Conservation (phyloP, 257 asterid species). For the Thymus mandschuricus region DNA sequence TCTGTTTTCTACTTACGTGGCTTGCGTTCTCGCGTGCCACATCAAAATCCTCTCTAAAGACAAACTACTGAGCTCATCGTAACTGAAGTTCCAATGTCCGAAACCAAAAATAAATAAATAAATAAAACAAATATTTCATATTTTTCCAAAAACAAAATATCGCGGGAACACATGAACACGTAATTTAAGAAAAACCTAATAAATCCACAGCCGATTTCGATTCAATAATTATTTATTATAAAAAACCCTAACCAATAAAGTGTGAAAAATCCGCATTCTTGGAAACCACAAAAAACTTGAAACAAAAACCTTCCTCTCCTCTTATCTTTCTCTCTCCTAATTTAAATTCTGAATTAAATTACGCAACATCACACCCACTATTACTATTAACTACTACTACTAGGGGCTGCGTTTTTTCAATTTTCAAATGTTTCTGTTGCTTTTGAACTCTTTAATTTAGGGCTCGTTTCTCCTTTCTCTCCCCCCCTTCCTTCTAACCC, state of each 20-base stretch:
- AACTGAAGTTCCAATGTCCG: no score
- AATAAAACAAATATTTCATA: no score
- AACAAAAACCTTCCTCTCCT: constrained; percentile 25
- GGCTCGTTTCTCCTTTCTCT: constrained; percentile 6
- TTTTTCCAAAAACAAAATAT: background rate
- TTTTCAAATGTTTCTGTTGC: constrained; percentile 41
- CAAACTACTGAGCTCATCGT: no score
- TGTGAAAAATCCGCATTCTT: constrained; percentile 28
- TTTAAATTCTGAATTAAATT: constrained; percentile 17
- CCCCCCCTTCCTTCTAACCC: constrained; percentile 30
- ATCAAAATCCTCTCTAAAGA: no score
- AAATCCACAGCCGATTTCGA: no score
- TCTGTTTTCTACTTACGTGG: no score
- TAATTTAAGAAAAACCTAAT: no score
- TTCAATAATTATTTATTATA: no score
- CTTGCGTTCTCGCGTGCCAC: no score
- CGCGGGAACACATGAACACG: background rate
- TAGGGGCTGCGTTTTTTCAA: constrained; percentile 44
- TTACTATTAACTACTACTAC: background rate
- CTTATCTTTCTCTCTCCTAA: constrained; percentile 10
- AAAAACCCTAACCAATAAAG: background rate
- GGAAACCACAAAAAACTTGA: constrained; percentile 33
- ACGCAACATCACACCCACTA: constrained; percentile 3
- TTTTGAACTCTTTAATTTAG: constrained; percentile 36
- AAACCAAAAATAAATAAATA: no score